These are phyloP conservation scores for Leptographium galeiforme DNA, from an alignment of 2,329 filamentous ascomycete species.

Conservation along the genomic window DNA sequence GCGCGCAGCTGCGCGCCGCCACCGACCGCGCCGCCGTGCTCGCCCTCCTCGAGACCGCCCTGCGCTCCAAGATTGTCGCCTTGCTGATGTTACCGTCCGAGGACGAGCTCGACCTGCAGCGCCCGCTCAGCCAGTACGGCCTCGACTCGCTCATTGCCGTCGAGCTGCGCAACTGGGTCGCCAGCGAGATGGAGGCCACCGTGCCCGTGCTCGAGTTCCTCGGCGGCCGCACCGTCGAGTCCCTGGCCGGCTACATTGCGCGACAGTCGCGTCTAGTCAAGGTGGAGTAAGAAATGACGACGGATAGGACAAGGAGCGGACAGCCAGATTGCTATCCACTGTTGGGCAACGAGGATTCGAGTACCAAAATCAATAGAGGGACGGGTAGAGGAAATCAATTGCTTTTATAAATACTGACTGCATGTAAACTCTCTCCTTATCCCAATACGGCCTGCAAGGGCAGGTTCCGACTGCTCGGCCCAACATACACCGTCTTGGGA, in stretches of 20 bases:
- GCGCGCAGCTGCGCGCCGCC: constrained; percentile 5
- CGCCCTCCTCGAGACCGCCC: constrained; percentile 1
- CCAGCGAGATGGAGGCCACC: constrained; percentile 11
- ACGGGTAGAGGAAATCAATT: no score
- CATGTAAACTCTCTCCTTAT: not conserved
- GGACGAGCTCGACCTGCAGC: constrained; percentile 8
- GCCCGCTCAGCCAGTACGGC: constrained; percentile 9
- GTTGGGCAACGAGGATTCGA: no score
- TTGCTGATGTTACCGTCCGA: constrained; percentile 7
- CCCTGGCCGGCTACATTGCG: constrained; percentile 7
- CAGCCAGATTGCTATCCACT: not conserved
- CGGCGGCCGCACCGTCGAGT: constrained; percentile 7
- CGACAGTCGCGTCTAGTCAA: constrained; percentile 8
- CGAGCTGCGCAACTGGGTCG: constrained; percentile 12
- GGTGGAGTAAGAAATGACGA: not conserved
- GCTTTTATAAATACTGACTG: not conserved
- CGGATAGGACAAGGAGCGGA: not conserved
- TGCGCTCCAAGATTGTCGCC: constrained; percentile 7
- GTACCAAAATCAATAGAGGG: no score
- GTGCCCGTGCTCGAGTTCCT: constrained; percentile 11
- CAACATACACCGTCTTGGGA: constrained; percentile 41
- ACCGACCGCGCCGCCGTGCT: constrained; percentile 1
- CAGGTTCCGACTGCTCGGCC: constrained; percentile 41
- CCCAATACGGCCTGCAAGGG: constrained; percentile 23
- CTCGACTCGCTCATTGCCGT: constrained; percentile 11